Evolutionary conservation across 2,329 filamentous ascomycete genomes (phyloP), one percentile per base, ranked within the genome.

Genomic region (Arthroderma sp.): DNA sequence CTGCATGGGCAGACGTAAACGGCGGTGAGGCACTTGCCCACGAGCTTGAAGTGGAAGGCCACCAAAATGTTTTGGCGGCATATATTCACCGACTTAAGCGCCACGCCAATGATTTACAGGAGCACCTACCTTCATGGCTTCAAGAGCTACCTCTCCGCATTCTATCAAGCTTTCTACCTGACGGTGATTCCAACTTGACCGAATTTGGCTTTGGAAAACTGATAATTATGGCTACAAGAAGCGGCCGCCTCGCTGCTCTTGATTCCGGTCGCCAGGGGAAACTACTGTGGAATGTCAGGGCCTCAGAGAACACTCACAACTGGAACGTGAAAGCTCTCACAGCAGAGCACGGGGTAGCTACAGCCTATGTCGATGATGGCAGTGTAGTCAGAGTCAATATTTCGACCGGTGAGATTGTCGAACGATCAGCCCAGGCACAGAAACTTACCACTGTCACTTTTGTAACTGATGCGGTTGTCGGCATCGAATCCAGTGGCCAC

Each of bases 171-270:
- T 68, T 86, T 10, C 58, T 80, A 6, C 54, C 65, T 5, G 65
- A 65, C 28, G 77, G 78, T 30, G 74, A 75, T 0, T 70, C 74
- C 6, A 66, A 71, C 10, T 50, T 67, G 11, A 58, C 62, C 39
- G 77, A 73, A 34, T 96, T 96, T 61, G 89, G 89, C 4, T 89
- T 95, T 64, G 82, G 85, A 61, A 94, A 94, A 64, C 68, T 89
- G 30, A 75, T 88, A 4, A 71, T 95, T 46, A 69, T 94, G 42
- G 87, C 82, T 4, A 94, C 88, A 1, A 73, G 77, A 44, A 80
- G 79, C 46, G 88, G 88, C 9, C 80, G 83, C 51, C 66, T 96
- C 11, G 83, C 88, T 52, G 86, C 82, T 3, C 68, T 98, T 15
- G 81, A 94, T 61, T 78, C 81, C 31, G 85, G 80, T 27, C 80